Conservation (phyloP, 108 stramenopile genomes). For the Heterococcus sp. region DNA sequence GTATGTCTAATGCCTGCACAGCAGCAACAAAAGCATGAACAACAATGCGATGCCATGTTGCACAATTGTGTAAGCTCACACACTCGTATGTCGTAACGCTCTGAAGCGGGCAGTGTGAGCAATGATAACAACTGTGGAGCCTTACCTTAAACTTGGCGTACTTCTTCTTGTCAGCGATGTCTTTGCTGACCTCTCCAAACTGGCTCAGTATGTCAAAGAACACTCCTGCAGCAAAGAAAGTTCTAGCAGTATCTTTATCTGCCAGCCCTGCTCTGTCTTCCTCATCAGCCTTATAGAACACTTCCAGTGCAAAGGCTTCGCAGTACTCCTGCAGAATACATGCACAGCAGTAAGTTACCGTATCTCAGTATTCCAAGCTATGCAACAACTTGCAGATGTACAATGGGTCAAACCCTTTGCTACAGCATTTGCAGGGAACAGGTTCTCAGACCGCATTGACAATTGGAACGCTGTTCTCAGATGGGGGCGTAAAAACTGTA, state of each 20-base stretch:
- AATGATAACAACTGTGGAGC: too few species aligned
- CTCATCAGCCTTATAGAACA: conserved; percentile 42
- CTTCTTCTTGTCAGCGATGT: conserved; percentile 8
- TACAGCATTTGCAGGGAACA: too few species aligned
- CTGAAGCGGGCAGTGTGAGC: too few species aligned
- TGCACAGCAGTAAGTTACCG: too few species aligned
- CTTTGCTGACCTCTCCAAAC: conserved; percentile 28
- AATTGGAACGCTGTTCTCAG: too few species aligned
- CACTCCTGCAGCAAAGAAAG: conserved; percentile 48
- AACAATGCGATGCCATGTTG: too few species aligned
- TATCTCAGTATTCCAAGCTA: too few species aligned
- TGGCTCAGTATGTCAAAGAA: conserved; percentile 53
- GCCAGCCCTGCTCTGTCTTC: conserved; percentile 53
- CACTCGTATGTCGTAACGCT: not conserved
- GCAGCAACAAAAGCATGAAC: not conserved
- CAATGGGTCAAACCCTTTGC: too few species aligned
- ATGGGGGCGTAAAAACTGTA: too few species aligned
- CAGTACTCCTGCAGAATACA: not conserved
- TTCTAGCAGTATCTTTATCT: conserved; percentile 46
- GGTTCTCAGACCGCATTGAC: too few species aligned
- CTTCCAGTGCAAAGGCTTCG: conserved; percentile 17
- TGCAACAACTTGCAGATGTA: too few species aligned
- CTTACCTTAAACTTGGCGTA: not conserved
- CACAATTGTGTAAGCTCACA: too few species aligned
- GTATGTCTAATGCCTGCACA: not conserved